Conservation (phyloP, 2,329 filamentous ascomycete genomes). For the Sporothrix inflata region DNA sequence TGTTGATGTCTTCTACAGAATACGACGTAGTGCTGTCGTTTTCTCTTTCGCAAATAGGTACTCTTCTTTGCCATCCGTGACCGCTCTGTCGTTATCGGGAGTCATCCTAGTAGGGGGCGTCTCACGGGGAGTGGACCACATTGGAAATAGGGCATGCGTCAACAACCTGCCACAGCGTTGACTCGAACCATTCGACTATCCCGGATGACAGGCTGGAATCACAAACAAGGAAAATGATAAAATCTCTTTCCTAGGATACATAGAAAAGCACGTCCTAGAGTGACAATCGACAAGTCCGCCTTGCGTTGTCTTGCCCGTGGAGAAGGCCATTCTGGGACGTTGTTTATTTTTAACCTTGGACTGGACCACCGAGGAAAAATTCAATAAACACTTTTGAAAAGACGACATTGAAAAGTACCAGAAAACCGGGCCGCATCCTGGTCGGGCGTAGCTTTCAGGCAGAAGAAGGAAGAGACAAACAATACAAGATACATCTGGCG, state of each 20-base stretch:
- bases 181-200: not conserved
- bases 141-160: not conserved
- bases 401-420: constrained; percentile 2
- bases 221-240: not conserved
- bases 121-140: constrained; percentile 19
- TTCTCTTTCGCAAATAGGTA: not conserved
- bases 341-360: constrained; percentile 10
- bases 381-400: not conserved
- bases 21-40: not conserved
- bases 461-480: not conserved
- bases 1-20: no score
- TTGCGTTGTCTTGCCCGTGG: constrained; percentile 14
- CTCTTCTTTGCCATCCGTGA: not conserved
- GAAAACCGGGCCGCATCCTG: constrained; percentile 8
- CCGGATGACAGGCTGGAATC: constrained; percentile 7
- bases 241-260: not conserved
- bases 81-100: not conserved
- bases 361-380: not conserved
- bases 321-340: not conserved
- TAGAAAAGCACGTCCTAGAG: not conserved
- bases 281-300: not conserved
- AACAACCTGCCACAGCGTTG: not conserved
- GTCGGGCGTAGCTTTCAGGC: not conserved
- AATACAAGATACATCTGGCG: not conserved
- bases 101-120: not conserved